Evolutionary conservation across 2,329 filamentous ascomycete species (phyloP).

Genomic region (Diaporthe citri): DNA sequence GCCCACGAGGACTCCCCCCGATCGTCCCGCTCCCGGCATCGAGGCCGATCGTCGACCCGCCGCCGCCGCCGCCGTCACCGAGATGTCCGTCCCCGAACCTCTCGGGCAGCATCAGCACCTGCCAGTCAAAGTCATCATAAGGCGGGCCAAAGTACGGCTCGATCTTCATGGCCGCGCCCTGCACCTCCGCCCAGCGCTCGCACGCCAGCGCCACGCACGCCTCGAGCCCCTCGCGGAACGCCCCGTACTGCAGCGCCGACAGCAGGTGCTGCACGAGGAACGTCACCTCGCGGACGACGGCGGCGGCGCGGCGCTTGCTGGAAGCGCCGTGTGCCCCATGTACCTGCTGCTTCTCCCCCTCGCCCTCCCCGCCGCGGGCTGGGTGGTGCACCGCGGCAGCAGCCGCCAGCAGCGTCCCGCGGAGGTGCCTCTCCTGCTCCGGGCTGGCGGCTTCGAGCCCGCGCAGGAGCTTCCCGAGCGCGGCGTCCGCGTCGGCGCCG

Average conservation of each 20-base stretch:
- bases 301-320: conserved; percentile 46
- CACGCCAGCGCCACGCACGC: conserved; percentile 47
- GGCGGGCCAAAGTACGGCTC: conserved; percentile 53
- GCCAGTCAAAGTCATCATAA: conserved; percentile 52
- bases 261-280: conserved; percentile 52
- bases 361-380: background rate
- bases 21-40: conserved; percentile 20
- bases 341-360: background rate
- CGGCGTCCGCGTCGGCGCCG: conserved; percentile 44
- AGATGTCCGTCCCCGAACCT: conserved; percentile 38
- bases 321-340: conserved; percentile 23
- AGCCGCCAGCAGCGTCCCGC: conserved; percentile 48
- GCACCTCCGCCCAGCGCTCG: conserved; percentile 51
- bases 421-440: conserved; percentile 48
- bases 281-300: conserved; percentile 51
- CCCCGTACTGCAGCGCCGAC: conserved; percentile 48
- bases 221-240: conserved; percentile 48
- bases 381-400: too few species aligned
- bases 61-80: background rate
- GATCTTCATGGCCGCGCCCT: conserved; percentile 50
- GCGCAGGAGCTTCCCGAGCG: conserved; percentile 49
- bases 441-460: conserved; percentile 49
- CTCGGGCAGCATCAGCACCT: conserved; percentile 50
- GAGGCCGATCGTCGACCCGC: conserved; percentile 28
- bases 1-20: background rate